phyloP scores from a whole-genome alignment of 352 stramenopile species.

The Pythium chondricola region DNA sequence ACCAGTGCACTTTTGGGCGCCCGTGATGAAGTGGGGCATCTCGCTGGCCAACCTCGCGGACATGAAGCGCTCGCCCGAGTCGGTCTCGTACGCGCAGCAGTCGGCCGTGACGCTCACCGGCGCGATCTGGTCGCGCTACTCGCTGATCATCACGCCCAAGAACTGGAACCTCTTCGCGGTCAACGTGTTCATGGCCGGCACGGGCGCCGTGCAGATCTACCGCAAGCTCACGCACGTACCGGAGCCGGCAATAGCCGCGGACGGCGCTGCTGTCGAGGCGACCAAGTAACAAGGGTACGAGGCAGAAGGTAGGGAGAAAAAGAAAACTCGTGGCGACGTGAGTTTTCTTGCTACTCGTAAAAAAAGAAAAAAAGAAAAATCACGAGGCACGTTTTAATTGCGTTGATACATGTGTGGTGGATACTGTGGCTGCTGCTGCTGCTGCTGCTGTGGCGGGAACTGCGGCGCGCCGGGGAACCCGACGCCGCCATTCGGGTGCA shows the following conservation, averaged over 20 bases:
- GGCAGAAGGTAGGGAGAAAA: neutral
- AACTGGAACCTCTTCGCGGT: slow-evolving; percentile 91
- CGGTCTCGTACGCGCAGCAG: slow-evolving; percentile 82
- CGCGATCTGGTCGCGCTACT: slow-evolving; percentile 90
- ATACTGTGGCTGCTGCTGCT: slow-evolving; percentile 1
- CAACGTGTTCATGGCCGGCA: slow-evolving; percentile 87
- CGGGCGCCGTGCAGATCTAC: slow-evolving; percentile 78
- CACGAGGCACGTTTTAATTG: neutral
- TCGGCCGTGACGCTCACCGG: slow-evolving; percentile 68
- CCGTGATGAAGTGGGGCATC: slow-evolving; percentile 86
- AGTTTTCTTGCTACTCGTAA: too few species aligned
- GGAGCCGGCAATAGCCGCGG: neutral
- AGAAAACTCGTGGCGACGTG: too few species aligned
- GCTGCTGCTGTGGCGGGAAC: slow-evolving; percentile 5
- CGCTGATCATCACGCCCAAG: slow-evolving; percentile 81
- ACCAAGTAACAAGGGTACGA: slow-evolving; percentile 10
- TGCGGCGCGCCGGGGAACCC: neutral
- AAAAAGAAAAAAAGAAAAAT: neutral
- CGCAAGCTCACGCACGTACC: slow-evolving; percentile 59
- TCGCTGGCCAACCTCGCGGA: slow-evolving; percentile 84
- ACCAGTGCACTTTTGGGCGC: slow-evolving; percentile 86
- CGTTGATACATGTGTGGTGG: neutral
- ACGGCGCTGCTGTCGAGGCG: neutral
- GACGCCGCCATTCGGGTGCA: too few species aligned
- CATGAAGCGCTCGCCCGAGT: slow-evolving; percentile 73